These are phyloP conservation scores for Scleromitrula shiraiana DNA, from an alignment of 2,329 filamentous ascomycete genomes.

Conservation along the genomic window DNA sequence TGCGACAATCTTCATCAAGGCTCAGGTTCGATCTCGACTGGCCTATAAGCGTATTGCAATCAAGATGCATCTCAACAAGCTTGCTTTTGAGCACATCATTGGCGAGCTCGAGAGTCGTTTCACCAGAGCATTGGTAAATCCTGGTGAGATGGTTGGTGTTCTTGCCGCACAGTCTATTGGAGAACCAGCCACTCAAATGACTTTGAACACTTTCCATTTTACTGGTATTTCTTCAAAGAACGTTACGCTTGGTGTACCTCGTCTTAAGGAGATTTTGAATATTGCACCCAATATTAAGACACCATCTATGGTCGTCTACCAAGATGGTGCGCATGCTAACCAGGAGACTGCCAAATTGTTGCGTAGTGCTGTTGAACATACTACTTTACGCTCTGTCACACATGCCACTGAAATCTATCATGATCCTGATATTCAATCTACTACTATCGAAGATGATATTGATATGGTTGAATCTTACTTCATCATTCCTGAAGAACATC, in stretches of 20 bases:
- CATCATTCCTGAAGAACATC: slow-evolving; percentile 75
- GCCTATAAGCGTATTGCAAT: slow-evolving; percentile 90
- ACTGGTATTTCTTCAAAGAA: slow-evolving; percentile 99
- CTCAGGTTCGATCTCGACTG: slow-evolving; percentile 77
- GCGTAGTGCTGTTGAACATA: slow-evolving; percentile 88
- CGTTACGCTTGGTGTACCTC: slow-evolving; percentile 95
- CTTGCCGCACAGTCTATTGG: slow-evolving; percentile 96
- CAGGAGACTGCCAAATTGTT: slow-evolving; percentile 79
- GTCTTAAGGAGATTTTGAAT: slow-evolving; percentile 98
- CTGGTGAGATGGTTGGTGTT: slow-evolving; percentile 98
- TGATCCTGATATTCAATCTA: slow-evolving; percentile 80
- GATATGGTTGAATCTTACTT: slow-evolving; percentile 98
- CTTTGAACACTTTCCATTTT: slow-evolving; percentile 98
- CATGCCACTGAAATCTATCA: slow-evolving; percentile 95
- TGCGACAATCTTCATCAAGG: slow-evolving; percentile 87
- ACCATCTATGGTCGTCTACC: slow-evolving; percentile 89
- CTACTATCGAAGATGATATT: slow-evolving; percentile 76
- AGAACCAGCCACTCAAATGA: slow-evolving; percentile 99
- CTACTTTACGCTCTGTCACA: slow-evolving; percentile 84
- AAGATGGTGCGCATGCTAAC: slow-evolving; percentile 54
- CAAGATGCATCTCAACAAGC: slow-evolving; percentile 76
- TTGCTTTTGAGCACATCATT: slow-evolving; percentile 86
- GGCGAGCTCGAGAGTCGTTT: slow-evolving; percentile 88
- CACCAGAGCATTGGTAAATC: slow-evolving; percentile 74
- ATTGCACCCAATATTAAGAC: slow-evolving; percentile 98